Conservation (phyloP, 208 protist species). For the Cochliopodium minus region DNA sequence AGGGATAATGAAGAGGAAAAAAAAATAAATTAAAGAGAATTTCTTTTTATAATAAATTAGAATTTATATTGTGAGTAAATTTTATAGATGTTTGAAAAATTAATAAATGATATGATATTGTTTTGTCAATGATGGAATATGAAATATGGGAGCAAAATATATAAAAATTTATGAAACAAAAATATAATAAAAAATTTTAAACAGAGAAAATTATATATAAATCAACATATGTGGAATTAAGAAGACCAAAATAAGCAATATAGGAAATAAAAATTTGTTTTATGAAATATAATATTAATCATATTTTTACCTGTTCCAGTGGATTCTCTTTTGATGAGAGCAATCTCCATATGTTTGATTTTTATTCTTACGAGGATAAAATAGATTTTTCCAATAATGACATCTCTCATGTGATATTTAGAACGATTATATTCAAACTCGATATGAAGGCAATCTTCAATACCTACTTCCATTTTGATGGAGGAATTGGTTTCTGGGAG, state of each 20-base stretch:
- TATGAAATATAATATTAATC: no score
- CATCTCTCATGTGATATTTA: slow-evolving; percentile 9
- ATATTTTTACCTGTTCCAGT: no score
- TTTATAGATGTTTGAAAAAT: neutral
- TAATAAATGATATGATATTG: neutral
- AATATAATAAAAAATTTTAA: no score
- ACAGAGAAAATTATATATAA: no score
- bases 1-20: no score
- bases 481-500: neutral
- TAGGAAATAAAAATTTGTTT: no score
- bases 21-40: no score
- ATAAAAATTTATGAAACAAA: no score
- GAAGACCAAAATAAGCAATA: no score
- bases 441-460: slow-evolving; percentile 11
- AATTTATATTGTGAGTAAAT: neutral
- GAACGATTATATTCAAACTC: slow-evolving; percentile 9
- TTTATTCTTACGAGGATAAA: slow-evolving; percentile 14
- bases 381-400: slow-evolving; percentile 8
- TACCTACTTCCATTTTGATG: slow-evolving; percentile 13
- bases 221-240: no score
- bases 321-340: slow-evolving; percentile 7
- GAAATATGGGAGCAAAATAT: no score
- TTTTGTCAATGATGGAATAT: no score
- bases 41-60: neutral
- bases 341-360: slow-evolving; percentile 18